Base-by-base conservation (phyloP, 2,329 filamentous ascomycete genomes). In the Penicillium sp. region DNA sequence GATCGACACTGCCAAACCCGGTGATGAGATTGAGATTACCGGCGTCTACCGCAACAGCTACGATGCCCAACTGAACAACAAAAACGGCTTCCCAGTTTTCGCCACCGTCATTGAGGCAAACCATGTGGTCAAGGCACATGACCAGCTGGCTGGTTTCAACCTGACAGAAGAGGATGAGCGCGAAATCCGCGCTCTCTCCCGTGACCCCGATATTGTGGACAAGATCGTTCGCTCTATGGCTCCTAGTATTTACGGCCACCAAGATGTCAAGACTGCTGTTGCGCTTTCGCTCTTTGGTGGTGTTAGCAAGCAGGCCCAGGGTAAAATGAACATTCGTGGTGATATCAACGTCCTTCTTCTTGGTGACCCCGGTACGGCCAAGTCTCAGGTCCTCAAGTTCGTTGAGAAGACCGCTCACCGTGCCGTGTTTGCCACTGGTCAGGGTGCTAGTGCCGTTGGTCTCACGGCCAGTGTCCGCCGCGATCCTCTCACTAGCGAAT, bases 41-140 rank as follows among this genome's bases (percentile, higher is more conserved):
- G 94, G 94, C 62, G 90, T 96, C 67, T 99, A 99, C 78, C 89
- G 92, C 68, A 99, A 99, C 81, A 97, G 95, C 78, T 99, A 97
- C 71, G 93, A 97, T 73, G 93, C 94, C 4, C 91, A 96, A 67
- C 84, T 99, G 54, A 99, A 99, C 79, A 97, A 97, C 80, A 93
- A 94, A 71, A 99, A 97, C 71, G 94, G 94, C 5, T 97, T 99
- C 78, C 94, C 94, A 0, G 94, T 99, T 37, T 99, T 99, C 75
- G 93, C 94, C 5, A 99, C 94, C 0, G 94, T 99, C 58, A 84
- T 99, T 5, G 94, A 99, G 76, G 95, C 95, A 27, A 99, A 99
- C 77, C 93, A 99, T 66, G 87, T 97, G 6, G 88, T 97, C 76
- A 99, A 99, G 76, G 89, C 93, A 0, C 94, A 99, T 72, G 94